Percentiles rank a stretch among this genome's conserved stretches.
Conservation (phyloP, 2,329 filamentous ascomycete genomes). For the Trichoderma brevicompactum region DNA sequence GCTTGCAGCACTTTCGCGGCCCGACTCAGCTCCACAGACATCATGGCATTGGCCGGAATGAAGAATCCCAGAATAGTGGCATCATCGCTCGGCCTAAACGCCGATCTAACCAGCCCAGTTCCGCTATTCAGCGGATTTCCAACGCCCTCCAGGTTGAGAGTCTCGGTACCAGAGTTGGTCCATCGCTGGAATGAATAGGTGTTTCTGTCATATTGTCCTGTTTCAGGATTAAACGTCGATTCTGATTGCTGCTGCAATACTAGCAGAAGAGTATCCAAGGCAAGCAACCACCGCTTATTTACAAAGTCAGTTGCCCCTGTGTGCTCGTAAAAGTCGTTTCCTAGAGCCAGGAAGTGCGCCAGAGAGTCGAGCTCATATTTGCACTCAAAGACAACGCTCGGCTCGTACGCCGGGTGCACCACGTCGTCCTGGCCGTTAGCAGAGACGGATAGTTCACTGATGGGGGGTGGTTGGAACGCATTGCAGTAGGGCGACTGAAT, state of each 20-base stretch:
- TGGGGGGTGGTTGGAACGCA: conserved; percentile 92
- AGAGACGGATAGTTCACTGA: conserved; percentile 72
- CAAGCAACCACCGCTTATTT: conserved; percentile 75
- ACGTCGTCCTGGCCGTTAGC: conserved; percentile 80
- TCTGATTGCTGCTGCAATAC: conserved; percentile 79
- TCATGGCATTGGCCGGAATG: conserved; percentile 95
- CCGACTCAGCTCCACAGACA: conserved; percentile 83
- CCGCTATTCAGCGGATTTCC: conserved; percentile 89
- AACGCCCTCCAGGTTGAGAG: conserved; percentile 76
- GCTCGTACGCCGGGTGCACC: conserved; percentile 88
- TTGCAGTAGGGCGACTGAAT: conserved; percentile 97
- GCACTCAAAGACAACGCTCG: conserved; percentile 88
- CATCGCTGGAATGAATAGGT: conserved; percentile 84
- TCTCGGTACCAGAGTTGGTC: conserved; percentile 87
- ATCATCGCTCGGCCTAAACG: conserved; percentile 94
- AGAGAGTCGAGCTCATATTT: conserved; percentile 98
- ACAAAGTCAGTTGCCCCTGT: conserved; percentile 80
- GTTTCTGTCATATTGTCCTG: conserved; percentile 69
- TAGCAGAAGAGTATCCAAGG: conserved; percentile 72
- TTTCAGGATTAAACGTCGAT: conserved; percentile 75
- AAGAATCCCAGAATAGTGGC: conserved; percentile 93
- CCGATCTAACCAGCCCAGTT: conserved; percentile 85
- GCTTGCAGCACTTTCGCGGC: conserved; percentile 70
- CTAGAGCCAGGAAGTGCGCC: conserved; percentile 84
- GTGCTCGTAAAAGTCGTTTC: conserved; percentile 83